Evolutionary conservation across 179 eudicot genomes (phyloP), one percentile per base, ranked within the genome.

Genomic region (Spinacia oleracea): DNA sequence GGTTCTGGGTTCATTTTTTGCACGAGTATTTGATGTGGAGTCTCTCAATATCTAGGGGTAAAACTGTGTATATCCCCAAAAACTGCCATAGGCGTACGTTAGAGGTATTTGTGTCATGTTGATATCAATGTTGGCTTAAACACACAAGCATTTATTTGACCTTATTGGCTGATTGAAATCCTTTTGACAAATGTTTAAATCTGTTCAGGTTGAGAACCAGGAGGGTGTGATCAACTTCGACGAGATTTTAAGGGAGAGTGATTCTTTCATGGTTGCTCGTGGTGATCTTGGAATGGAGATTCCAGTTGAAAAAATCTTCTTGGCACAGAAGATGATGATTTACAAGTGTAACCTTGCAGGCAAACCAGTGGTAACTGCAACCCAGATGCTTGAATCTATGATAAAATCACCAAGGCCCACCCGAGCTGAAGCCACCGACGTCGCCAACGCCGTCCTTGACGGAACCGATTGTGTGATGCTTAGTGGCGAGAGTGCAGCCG

Each of bases 221-320:
- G 88, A 85, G 77, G 88, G 88, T 56, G 88, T 85, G 40, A 81
- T 85, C 78, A 85, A 85, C 73, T 85, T 85, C 71, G 88, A 85
- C 20, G 88, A 86, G 70, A 86, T 86, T 55, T 40, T 86, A 23
- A 84, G 84, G 4, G 88, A 86, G 84, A 86, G 84, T n/a, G 88
- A 86, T 59, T 81, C 88, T 1, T 86, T 83, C 46, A 86, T 86
- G 88, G 88, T 86, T 83, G 88, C 88, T 0, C 86, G 88, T 83
- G 88, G 89, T 68, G 89, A 86, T 63, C 89, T 86, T 34, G 89
- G 89, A 62, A 86, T 86, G 89, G 89, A 86, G 67, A 86, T 86
- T 56, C 89, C 89, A 11, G 84, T 87, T 40, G 89, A 86, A 83
- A 86, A 86, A 66, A 86, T 86, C 29, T 86, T 86, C 80, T 79